Base-by-base conservation (phyloP, 768 basidiomycete genomes). In the Sutorius australiensis region DNA sequence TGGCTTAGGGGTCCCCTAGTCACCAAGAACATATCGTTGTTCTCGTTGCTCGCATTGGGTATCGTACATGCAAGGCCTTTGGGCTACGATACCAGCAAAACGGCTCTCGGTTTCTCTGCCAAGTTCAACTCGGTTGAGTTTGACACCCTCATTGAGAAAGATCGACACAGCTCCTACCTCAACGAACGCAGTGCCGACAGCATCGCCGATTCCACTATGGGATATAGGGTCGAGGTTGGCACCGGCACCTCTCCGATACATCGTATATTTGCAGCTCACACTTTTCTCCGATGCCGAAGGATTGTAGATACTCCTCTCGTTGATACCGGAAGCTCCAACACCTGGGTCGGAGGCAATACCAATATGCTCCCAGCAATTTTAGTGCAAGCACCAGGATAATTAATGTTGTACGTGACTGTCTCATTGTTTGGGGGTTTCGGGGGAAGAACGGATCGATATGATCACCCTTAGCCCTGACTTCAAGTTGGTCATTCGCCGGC, bases 261-360 rank as follows among this genome's bases (percentile, higher is more conserved):
- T 34, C 55, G 72, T 73, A 48, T 33, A 4, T 48, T 5, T 24
- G 10, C 17, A n/a, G 1, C 43, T 24, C 10, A 24, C 9, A 8
- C 21, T 19, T 24, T 3, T 9, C 40, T 21, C 5, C 11, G 2
- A 14, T 8, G 36, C 41, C 48, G 9, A 44, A 14, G 3, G 28
- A 24, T 40, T 19, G 7, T 30, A 72, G 72, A 60, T 37, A 58
- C 57, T 6, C 60, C 72, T 13, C 27, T 70, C 4, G 48, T 72
- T 11, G 70, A 72, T 41, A 71, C 70, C 1, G 70, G 70, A 44
- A 71, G 69, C 44, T 56, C 67, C 4, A 64, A 62, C 31, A 71
- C 71, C 2, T 71, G 69, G 67, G 37, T 71, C 10, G 70, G 70
- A 46, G 67, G 67, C 14, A 50, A 27, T 17, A 43, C 47, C 0